Evolutionary conservation across 1,139 yeast genomes (phyloP), one percentile per base, ranked within the genome.

Genomic region (Geotrichum candidum): DNA sequence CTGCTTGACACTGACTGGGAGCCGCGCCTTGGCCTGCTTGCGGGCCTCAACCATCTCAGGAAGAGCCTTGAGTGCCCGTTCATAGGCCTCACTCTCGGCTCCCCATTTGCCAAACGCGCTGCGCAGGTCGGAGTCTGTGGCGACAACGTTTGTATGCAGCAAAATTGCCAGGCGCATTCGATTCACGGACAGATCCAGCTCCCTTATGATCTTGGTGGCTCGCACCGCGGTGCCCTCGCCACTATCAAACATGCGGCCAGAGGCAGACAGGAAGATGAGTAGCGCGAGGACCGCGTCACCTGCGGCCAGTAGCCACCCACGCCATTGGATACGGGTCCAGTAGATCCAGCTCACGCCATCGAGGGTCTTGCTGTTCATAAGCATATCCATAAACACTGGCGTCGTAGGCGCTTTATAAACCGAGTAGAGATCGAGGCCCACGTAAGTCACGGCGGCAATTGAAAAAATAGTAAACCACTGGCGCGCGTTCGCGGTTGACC

Each of bases 191-290:
- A 13, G 6, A 22, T 50, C 61, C 9, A 62, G 53, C 13, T 54
- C 46, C 22, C 52, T 38, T 3, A 56, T 48, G 29, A 55, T 51
- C 18, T 54, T 41, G 15, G 48, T 51, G 23, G 61, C 54, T 10
- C 56, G 53, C 7, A 61, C 27, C 31, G 56, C 22, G 31, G 59
- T 48, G 13, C 51, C 51, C 31, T 62, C 64, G 23, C 56, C 64
- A 2, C 61, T 38, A 41, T 64, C 65, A 53, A 61, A 69, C 38
- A 66, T 55, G 7, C 70, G 63, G 6, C 71, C 71, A 4, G 70
- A 65, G 29, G 65, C 66, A 0, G 69, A 61, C 29, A 68, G 54
- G 53, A 53, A 67, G 18, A 68, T 31, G 53, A 67, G 22, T 3
- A 50, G 53, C 0, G 65, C 71, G n/a, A 67, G 51, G 3, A 62